Evolutionary conservation across 2,329 filamentous ascomycete species (phyloP).

Genomic region (Xylariaceae sp.): DNA sequence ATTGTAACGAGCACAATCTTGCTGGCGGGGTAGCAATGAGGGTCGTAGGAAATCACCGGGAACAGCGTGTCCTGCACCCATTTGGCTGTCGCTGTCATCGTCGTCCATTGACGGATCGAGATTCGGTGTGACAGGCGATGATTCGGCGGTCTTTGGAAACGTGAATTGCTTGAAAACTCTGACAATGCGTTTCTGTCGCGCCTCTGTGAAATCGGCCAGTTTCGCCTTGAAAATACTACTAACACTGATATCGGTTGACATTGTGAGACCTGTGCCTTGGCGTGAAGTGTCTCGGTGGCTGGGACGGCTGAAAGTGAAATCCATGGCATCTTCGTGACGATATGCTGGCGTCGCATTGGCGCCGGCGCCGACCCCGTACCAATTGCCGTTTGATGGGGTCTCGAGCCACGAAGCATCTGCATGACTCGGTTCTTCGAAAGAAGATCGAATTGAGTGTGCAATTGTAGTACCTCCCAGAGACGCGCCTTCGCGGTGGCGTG

Average conservation of each 20-base stretch:
- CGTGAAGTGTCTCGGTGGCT: constrained; percentile 14
- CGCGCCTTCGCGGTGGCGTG: constrained; percentile 6
- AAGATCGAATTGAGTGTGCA: constrained; percentile 21
- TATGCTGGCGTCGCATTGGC: not conserved
- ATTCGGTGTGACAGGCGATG: constrained; percentile 6
- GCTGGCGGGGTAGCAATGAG: constrained; percentile 14
- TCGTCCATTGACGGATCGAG: constrained; percentile 1
- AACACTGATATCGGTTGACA: constrained; percentile 27
- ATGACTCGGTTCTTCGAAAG: constrained; percentile 16
- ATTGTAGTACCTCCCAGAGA: constrained; percentile 21
- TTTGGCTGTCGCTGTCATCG: constrained; percentile 23
- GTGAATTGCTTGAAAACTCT: constrained; percentile 29
- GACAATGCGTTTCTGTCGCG: constrained; percentile 20
- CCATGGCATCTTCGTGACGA: constrained; percentile 1
- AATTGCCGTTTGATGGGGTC: not conserved
- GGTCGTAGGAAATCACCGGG: constrained; percentile 47
- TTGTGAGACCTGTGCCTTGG: constrained; percentile 24
- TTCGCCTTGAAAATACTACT: constrained; percentile 21
- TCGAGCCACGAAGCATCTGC: not conserved
- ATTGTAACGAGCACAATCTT: constrained; percentile 21
- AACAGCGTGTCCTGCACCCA: constrained; percentile 32
- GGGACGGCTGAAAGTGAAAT: constrained; percentile 5
- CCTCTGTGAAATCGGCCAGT: constrained; percentile 18
- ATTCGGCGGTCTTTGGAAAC: constrained; percentile 24
- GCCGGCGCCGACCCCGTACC: not conserved